Evolutionary conservation across 2,329 filamentous ascomycete genomes (phyloP).

Genomic region (Penicillium sp.): DNA sequence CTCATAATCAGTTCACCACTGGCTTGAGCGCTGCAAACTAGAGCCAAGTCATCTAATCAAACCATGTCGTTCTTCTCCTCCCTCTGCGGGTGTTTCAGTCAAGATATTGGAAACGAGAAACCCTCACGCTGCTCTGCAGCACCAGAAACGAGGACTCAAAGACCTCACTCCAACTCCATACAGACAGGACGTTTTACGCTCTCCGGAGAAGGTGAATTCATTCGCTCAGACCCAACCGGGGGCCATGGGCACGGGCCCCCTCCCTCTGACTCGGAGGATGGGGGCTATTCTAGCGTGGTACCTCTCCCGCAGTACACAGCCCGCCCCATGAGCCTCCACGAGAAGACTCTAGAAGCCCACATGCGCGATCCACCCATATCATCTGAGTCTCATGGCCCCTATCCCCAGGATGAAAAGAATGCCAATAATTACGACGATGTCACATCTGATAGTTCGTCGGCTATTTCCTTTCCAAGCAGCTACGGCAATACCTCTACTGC

Average conservation of each 20-base stretch:
- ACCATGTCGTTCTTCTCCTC: slow-evolving; percentile 25
- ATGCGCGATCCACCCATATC: slow-evolving; percentile 33
- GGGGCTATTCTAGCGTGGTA: slow-evolving; percentile 34
- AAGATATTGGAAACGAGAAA: slow-evolving; percentile 14
- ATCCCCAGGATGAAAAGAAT: slow-evolving; percentile 33
- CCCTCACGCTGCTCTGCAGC: slow-evolving; percentile 1
- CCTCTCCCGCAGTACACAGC: slow-evolving; percentile 45
- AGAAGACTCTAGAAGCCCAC: slow-evolving; percentile 42
- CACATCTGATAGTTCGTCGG: slow-evolving; percentile 41
- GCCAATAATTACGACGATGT: slow-evolving; percentile 31
- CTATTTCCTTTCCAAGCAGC: slow-evolving; percentile 44
- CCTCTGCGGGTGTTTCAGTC: slow-evolving; percentile 28
- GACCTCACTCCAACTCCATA: slow-evolving; percentile 9
- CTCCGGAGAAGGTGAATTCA: slow-evolving; percentile 18
- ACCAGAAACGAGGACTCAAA: slow-evolving; percentile 15
- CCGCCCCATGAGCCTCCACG: slow-evolving; percentile 38
- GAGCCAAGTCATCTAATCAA: neutral
- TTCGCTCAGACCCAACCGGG: slow-evolving; percentile 11
- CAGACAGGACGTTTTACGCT: slow-evolving; percentile 25
- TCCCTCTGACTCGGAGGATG: slow-evolving; percentile 23
- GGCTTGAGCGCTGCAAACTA: neutral
- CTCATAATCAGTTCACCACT: neutral
- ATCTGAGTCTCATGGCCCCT: slow-evolving; percentile 17
- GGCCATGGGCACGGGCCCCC: slow-evolving; percentile 18
- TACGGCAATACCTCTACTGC: slow-evolving; percentile 47